Percentiles rank a stretch among this genome's conserved stretches.
phyloP scores from a whole-genome alignment of 768 basidiomycete genomes.

The Gymnopilus dilepis region DNA sequence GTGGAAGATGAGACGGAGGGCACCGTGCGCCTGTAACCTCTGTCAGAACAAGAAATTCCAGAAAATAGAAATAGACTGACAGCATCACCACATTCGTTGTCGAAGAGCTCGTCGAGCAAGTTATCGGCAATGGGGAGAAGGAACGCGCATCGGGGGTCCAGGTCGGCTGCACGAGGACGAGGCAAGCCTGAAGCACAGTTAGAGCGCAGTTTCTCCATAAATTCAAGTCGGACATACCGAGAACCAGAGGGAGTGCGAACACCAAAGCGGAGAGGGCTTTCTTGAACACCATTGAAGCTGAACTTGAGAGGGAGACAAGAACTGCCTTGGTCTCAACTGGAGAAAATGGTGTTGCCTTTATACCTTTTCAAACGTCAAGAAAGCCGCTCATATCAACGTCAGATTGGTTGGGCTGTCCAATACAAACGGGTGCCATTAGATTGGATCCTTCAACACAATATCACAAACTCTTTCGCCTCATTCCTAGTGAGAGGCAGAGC shows the following conservation, averaged over 20 bases:
- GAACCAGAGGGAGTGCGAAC: neutral
- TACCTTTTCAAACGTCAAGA: neutral
- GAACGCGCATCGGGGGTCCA: slow-evolving; percentile 6
- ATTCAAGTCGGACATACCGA: neutral
- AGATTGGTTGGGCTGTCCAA: neutral
- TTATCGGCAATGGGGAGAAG: slow-evolving; percentile 13
- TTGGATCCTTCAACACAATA: neutral
- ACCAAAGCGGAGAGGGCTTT: neutral
- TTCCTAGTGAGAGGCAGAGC: neutral
- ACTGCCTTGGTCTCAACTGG: neutral
- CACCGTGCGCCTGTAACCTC: slow-evolving; percentile 18
- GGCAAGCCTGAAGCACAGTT: neutral
- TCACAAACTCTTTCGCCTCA: too few relatives aligned
- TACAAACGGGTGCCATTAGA: neutral
- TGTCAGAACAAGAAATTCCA: neutral
- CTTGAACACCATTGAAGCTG: slow-evolving; percentile 7
- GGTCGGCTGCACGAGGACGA: neutral
- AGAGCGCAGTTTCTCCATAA: neutral
- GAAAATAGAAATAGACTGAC: neutral
- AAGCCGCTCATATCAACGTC: neutral
- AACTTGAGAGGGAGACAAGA: neutral
- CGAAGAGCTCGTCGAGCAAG: slow-evolving; percentile 10
- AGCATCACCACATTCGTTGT: slow-evolving; percentile 14
- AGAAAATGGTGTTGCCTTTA: neutral
- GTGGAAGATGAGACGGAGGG: slow-evolving; percentile 24